phyloP scores from a whole-genome alignment of 768 basidiomycete genomes.

The Vishniacozyma victoriae region DNA sequence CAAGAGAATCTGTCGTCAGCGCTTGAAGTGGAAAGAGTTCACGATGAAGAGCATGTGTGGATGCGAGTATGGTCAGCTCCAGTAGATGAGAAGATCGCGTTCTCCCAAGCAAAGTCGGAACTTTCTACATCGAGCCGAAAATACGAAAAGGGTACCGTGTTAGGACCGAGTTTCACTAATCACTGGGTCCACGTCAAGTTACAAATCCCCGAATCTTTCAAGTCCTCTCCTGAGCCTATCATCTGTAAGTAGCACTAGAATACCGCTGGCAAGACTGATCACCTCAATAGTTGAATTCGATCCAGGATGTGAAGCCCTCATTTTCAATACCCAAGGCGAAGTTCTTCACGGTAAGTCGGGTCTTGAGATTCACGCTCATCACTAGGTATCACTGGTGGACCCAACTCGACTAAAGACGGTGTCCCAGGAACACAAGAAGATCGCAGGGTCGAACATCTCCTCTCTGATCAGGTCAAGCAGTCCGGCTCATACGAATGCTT shows the following conservation, averaged over 20 bases:
- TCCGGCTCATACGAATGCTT: conserved; percentile 50
- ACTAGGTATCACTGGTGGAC: conserved; percentile 9
- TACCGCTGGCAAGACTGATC: background rate
- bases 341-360: conserved; percentile 61
- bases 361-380: background rate
- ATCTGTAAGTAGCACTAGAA: conserved; percentile 48
- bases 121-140: conserved; percentile 35
- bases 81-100: conserved; percentile 68
- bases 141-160: conserved; percentile 76
- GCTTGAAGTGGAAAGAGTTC: conserved; percentile 65
- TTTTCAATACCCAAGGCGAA: conserved; percentile 67
- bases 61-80: conserved; percentile 87
- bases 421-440: conserved; percentile 47
- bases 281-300: conserved; percentile 65
- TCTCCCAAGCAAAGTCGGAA: conserved; percentile 60
- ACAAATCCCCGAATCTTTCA: conserved; percentile 66
- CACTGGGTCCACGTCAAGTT: conserved; percentile 91
- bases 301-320: conserved; percentile 87
- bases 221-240: conserved; percentile 66
- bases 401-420: conserved; percentile 8
- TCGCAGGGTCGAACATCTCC: conserved; percentile 85
- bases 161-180: conserved; percentile 93
- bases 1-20: conserved; percentile 73
- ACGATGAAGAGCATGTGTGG: conserved; percentile 55
- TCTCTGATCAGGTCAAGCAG: conserved; percentile 60